phyloP scores from a whole-genome alignment of 352 stramenopile species.

The Phytophthora macrochlamydospora region DNA sequence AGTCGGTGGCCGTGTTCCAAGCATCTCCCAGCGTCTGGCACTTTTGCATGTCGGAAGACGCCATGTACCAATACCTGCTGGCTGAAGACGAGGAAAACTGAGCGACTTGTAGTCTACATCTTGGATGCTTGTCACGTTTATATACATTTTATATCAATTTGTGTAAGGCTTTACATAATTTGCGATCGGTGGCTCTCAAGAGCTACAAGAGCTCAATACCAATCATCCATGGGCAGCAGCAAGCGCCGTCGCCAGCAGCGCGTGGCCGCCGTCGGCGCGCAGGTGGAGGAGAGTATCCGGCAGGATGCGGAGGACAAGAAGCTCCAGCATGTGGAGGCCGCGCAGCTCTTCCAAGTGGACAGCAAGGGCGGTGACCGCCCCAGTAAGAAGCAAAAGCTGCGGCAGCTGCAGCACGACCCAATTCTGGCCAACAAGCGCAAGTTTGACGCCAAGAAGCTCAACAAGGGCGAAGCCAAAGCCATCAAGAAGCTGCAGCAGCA shows the following conservation, averaged over 20 bases:
- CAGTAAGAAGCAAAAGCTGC: conserved; percentile 75
- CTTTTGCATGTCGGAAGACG: conserved; percentile 84
- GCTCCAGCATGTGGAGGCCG: conserved; percentile 67
- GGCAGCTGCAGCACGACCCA: conserved; percentile 70
- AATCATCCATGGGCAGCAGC: conserved; percentile 41
- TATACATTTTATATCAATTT: neutral
- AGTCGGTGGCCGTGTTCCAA: conserved; percentile 73
- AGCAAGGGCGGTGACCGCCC: conserved; percentile 59
- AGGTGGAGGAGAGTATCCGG: conserved; percentile 83
- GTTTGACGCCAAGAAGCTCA: conserved; percentile 63
- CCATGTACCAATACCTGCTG: conserved; percentile 78
- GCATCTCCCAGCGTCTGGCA: conserved; percentile 77
- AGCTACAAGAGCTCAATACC: conserved; percentile 14
- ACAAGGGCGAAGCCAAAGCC: conserved; percentile 56
- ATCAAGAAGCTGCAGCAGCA: conserved; percentile 64
- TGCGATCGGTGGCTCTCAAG: conserved; percentile 24
- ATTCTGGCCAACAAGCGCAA: conserved; percentile 72
- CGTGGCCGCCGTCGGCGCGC: conserved; percentile 61
- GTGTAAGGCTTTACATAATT: neutral
- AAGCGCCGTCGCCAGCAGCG: conserved; percentile 69
- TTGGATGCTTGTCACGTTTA: no score
- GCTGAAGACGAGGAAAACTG: conserved; percentile 70
- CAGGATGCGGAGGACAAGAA: conserved; percentile 81
- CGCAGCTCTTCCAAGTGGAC: conserved; percentile 87
- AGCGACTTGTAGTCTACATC: neutral